Conservation (phyloP, 768 basidiomycete species). For the Mycena amicta region DNA sequence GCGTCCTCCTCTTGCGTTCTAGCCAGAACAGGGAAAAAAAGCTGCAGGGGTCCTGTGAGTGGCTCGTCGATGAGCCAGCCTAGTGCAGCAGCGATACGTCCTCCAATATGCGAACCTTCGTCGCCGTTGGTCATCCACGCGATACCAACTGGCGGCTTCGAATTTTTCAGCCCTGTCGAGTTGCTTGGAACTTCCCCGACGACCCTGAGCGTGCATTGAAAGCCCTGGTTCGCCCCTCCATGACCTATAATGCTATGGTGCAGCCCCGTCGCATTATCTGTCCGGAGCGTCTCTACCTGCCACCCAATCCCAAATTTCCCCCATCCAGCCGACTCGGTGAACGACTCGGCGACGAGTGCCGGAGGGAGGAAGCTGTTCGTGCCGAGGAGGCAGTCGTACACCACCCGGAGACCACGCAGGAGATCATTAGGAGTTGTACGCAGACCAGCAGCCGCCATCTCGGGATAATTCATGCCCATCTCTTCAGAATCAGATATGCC, state of each 20-base stretch:
- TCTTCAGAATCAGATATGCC: too few species aligned
- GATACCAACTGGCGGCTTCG: constrained; percentile 6
- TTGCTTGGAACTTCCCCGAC: constrained; percentile 10
- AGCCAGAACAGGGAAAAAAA: constrained; percentile 5
- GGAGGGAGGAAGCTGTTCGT: constrained; percentile 5
- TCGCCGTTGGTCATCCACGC: constrained; percentile 18
- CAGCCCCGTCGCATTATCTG: background rate
- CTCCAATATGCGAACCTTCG: background rate
- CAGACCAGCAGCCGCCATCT: constrained; percentile 13
- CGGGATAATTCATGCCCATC: constrained; percentile 9
- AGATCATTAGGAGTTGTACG: constrained; percentile 11
- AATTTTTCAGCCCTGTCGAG: background rate
- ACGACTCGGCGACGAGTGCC: constrained; percentile 8
- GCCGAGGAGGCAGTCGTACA: constrained; percentile 12
- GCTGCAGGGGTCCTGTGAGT: background rate
- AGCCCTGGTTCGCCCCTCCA: constrained; percentile 5
- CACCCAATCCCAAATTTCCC: constrained; percentile 12
- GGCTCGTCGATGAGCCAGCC: constrained; percentile 10
- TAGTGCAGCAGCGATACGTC: background rate
- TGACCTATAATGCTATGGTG: constrained; percentile 1
- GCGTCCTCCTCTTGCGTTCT: constrained; percentile 2
- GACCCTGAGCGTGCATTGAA: background rate
- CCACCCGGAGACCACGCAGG: constrained; percentile 7
- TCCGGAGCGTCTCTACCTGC: background rate
- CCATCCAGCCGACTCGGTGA: constrained; percentile 9